Percentiles rank a stretch among this genome's conserved stretches.
phyloP scores from a whole-genome alignment of 352 stramenopile species.

The Pelagophyceae sp. region DNA sequence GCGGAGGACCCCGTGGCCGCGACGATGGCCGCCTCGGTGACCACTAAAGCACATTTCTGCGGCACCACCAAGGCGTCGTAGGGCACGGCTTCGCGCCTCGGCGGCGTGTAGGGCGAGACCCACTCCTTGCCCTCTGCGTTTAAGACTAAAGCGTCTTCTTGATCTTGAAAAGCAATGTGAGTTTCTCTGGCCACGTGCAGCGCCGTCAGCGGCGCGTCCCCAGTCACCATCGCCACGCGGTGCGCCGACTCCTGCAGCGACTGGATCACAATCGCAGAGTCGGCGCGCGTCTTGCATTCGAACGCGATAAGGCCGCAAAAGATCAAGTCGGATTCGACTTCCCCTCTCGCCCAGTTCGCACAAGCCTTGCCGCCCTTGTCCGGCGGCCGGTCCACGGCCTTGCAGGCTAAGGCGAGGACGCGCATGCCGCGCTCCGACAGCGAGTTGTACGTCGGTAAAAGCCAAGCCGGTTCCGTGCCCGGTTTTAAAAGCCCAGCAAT shows the following conservation, averaged over 20 bases:
- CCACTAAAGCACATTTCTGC: not conserved
- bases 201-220: constrained; percentile 92
- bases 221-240: constrained; percentile 94
- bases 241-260: constrained; percentile 86
- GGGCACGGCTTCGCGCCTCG: not conserved
- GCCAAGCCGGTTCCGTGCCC: constrained; percentile 70
- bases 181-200: constrained; percentile 77
- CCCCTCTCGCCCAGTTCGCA: constrained; percentile 44
- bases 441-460: constrained; percentile 51
- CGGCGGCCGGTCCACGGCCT: constrained; percentile 62
- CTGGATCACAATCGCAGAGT: constrained; percentile 83
- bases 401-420: constrained; percentile 93
- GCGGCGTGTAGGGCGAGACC: not conserved
- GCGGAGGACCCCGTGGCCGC: not conserved
- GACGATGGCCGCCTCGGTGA: constrained; percentile 7
- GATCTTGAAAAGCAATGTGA: not conserved
- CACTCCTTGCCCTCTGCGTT: not conserved
- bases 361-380: constrained; percentile 32
- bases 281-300: constrained; percentile 58
- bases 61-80: not conserved
- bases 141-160: not conserved
- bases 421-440: constrained; percentile 65
- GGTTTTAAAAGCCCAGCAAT: constrained; percentile 68
- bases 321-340: constrained; percentile 76
- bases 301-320: constrained; percentile 95